phyloP scores from a whole-genome alignment of 306 rosid genomes.

The Pyrus bretschneideri region DNA sequence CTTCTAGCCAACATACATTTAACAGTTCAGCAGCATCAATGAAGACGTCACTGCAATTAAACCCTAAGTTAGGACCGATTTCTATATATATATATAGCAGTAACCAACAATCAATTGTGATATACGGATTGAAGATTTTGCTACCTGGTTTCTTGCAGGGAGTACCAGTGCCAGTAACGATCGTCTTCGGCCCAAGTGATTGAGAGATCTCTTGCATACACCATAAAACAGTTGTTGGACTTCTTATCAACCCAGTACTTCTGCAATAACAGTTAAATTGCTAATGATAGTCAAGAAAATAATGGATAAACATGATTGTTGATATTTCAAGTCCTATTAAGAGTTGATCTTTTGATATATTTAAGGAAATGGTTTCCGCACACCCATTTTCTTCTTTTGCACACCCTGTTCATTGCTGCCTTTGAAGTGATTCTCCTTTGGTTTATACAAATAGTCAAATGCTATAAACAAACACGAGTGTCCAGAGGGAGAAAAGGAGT shows the following conservation, averaged over 20 bases:
- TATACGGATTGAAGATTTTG: not conserved
- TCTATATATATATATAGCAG: not conserved
- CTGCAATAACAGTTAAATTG: constrained; percentile 8
- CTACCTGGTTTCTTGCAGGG: constrained; percentile 44
- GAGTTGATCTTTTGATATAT: too few relatives aligned
- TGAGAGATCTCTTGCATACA: constrained; percentile 59
- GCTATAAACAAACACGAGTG: too few relatives aligned
- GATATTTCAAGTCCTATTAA: not conserved
- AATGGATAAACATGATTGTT: not conserved
- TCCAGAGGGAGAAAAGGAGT: too few relatives aligned
- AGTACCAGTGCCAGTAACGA: constrained; percentile 52
- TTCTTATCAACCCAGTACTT: constrained; percentile 38
- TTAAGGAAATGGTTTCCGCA: too few relatives aligned
- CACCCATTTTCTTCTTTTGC: too few relatives aligned
- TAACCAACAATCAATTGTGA: not conserved
- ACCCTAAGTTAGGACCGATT: not conserved
- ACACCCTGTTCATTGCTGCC: too few relatives aligned
- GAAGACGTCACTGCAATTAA: constrained; percentile 36
- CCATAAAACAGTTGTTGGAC: constrained; percentile 52
- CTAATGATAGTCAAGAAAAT: not conserved
- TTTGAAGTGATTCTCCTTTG: too few relatives aligned
- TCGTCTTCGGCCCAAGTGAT: constrained; percentile 47
- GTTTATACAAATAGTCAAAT: too few relatives aligned
- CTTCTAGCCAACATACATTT: constrained; percentile 68
- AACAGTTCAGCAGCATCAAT: constrained; percentile 51